A percentile compares a stretch with the other conserved stretches of the same genome.
Conservation (phyloP, 306 rosid genomes). For the Cyamopsis tetragonoloba region DNA sequence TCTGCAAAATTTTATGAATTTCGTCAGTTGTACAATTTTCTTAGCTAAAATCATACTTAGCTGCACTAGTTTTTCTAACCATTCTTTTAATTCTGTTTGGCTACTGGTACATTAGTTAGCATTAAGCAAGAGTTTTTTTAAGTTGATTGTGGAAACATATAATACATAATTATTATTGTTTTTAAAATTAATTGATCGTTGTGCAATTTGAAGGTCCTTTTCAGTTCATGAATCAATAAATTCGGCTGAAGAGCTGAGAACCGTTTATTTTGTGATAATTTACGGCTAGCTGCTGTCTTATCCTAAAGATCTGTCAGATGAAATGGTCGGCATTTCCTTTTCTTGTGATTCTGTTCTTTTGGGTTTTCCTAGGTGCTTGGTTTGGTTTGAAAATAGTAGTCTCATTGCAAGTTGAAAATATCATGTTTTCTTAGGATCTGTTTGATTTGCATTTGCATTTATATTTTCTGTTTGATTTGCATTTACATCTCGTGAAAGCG, state of each 20-base stretch:
- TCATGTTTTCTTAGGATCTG: not conserved
- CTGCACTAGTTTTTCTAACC: too few relatives aligned
- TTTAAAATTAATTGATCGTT: slow-evolving; percentile 11
- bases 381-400: not conserved
- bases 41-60: too few relatives aligned
- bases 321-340: slow-evolving; percentile 13
- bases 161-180: too few relatives aligned
- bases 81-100: too few relatives aligned
- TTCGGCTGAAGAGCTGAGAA: not conserved
- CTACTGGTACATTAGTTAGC: too few relatives aligned
- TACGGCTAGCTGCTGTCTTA: not conserved
- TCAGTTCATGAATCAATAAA: not conserved
- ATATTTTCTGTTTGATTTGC: too few relatives aligned
- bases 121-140: too few relatives aligned
- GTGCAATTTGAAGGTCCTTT: slow-evolving; percentile 10
- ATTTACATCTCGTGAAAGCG: too few relatives aligned
- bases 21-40: too few relatives aligned
- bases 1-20: too few relatives aligned
- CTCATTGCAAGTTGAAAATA: not conserved
- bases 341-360: slow-evolving; percentile 5
- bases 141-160: too few relatives aligned
- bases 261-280: not conserved
- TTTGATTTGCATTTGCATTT: too few relatives aligned
- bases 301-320: not conserved
- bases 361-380: not conserved